phyloP scores from a whole-genome alignment of 495 filamentous ascomycete species.

The Annulohypoxylon maeteangense region DNA sequence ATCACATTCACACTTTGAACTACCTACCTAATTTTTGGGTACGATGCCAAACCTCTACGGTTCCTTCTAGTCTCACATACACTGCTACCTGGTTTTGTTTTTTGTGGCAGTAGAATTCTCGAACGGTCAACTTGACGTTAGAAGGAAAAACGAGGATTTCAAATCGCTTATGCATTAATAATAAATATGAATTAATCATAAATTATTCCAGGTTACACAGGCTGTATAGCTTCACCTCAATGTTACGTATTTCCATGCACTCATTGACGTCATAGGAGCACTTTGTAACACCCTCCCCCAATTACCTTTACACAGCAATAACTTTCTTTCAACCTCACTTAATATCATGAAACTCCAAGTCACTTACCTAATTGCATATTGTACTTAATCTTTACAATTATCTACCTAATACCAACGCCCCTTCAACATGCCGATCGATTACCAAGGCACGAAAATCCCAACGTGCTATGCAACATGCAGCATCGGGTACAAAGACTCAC shows the following conservation, averaged over 20 bases:
- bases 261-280: constrained; percentile 41
- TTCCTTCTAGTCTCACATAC: too few species aligned
- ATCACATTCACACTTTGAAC: neutral
- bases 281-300: neutral
- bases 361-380: neutral
- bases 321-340: neutral
- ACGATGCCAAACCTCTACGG: too few species aligned
- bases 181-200: neutral
- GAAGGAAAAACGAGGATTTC: too few species aligned
- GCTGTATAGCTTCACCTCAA: constrained; percentile 4
- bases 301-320: neutral
- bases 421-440: constrained; percentile 42
- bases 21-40: too few species aligned
- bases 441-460: constrained; percentile 57
- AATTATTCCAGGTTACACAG: neutral
- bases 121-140: too few species aligned
- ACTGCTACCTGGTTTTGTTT: too few species aligned
- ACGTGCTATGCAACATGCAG: constrained; percentile 73
- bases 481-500: constrained; percentile 61
- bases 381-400: too few species aligned
- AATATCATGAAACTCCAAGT: neutral
- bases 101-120: too few species aligned
- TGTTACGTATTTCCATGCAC: constrained; percentile 19
- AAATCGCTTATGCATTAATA: neutral
- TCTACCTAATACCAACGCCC: neutral